Conservation (phyloP, 352 stramenopile genomes). For the Thalassiosira ordinaria region DNA sequence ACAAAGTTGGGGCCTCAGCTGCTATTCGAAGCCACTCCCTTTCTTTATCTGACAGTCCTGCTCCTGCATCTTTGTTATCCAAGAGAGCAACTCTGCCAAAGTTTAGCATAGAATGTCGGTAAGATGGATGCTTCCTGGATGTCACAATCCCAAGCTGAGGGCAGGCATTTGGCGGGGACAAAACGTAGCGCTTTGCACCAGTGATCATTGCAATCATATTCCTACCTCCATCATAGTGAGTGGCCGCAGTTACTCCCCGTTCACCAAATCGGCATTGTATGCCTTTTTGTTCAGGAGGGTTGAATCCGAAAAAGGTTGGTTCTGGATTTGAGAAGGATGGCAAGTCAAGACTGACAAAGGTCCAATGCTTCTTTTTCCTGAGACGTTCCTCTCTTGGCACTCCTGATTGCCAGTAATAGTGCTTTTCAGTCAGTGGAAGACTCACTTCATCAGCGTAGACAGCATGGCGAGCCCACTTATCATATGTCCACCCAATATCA, state of each 20-base stretch:
- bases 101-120: conserved; percentile 83
- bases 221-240: conserved; percentile 78
- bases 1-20: conserved; percentile 85
- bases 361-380: conserved; percentile 46
- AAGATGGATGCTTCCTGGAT: conserved; percentile 65
- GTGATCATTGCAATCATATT: conserved; percentile 85
- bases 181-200: conserved; percentile 81
- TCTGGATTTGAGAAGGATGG: conserved; percentile 70
- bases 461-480: conserved; percentile 75
- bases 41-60: conserved; percentile 72
- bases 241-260: conserved; percentile 77
- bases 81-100: conserved; percentile 78
- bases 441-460: conserved; percentile 72
- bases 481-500: conserved; percentile 73
- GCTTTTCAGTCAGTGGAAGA: conserved; percentile 61
- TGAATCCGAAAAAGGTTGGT: conserved; percentile 73
- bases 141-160: conserved; percentile 73
- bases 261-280: conserved; percentile 85
- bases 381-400: conserved; percentile 64
- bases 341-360: conserved; percentile 79
- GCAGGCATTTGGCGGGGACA: conserved; percentile 70
- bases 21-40: conserved; percentile 69
- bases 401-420: conserved; percentile 81
- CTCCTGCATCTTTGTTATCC: conserved; percentile 49
- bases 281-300: conserved; percentile 74